A percentile compares a stretch with the other conserved stretches of the same genome.
Evolutionary conservation across 768 basidiomycete genomes (phyloP).

Genomic region (Mrakia hoshinonis): DNA sequence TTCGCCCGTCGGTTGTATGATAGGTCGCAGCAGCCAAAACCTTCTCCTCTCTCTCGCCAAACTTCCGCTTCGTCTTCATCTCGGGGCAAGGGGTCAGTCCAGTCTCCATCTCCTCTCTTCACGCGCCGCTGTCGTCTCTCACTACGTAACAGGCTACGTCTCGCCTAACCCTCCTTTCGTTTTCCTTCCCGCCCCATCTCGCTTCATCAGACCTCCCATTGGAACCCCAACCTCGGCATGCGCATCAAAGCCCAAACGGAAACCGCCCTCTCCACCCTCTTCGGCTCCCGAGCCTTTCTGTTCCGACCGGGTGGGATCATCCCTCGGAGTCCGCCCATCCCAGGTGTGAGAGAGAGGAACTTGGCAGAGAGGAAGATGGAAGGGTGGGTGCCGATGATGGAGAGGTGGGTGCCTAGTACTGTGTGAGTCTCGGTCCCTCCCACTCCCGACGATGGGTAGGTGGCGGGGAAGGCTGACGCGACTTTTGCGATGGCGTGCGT

Average conservation of each 20-base stretch:
- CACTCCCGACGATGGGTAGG: background rate
- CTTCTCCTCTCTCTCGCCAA: background rate
- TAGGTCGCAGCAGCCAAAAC: background rate
- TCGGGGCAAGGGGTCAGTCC: background rate
- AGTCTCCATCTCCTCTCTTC: too few species aligned
- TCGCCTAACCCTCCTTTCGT: background rate
- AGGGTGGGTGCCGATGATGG: background rate
- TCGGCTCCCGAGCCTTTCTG: background rate
- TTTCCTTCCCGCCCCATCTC: background rate
- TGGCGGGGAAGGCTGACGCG: background rate
- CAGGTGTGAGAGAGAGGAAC: background rate
- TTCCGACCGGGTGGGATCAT: background rate
- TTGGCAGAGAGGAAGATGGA: background rate
- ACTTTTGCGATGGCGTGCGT: background rate
- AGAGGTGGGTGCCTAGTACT: background rate
- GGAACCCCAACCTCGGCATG: background rate
- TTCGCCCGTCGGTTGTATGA: background rate
- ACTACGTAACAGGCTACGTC: background rate
- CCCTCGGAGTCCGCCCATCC: background rate
- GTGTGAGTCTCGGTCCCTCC: background rate
- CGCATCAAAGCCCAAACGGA: background rate
- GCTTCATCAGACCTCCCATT: background rate
- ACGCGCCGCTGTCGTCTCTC: background rate
- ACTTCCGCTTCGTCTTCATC: slow-evolving; percentile 4
- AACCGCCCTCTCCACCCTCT: background rate